Conservation (phyloP, 75 land plant genomes). For the Adiantum capillusveneris region DNA sequence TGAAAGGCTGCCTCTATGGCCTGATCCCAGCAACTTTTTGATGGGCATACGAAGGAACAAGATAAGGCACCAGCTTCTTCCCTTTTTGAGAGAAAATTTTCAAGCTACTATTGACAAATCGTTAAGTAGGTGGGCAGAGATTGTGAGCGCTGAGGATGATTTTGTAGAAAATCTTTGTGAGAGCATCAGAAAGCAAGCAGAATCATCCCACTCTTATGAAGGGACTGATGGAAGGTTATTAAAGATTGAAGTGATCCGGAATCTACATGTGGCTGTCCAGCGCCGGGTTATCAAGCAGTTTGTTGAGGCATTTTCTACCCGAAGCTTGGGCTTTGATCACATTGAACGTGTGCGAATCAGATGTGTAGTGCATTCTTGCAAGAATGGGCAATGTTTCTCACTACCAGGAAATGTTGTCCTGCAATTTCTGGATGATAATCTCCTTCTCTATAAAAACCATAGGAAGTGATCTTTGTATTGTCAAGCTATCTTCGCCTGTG, state of each 20-base stretch:
- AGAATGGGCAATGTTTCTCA: not conserved
- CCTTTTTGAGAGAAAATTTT: conserved; percentile 22
- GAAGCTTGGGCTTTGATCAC: conserved; percentile 21
- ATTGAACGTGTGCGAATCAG: conserved; percentile 19
- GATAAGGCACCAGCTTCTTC: conserved; percentile 20
- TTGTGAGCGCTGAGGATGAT: conserved; percentile 20
- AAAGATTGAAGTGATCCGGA: conserved; percentile 10
- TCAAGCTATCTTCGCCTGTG: too few relatives aligned
- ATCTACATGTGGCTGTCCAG: conserved; percentile 25
- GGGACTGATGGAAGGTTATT: conserved; percentile 4
- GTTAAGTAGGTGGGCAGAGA: conserved; percentile 22
- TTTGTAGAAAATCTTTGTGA: conserved; percentile 18
- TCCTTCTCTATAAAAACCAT: not conserved
- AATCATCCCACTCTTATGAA: not conserved
- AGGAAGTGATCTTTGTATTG: too few relatives aligned
- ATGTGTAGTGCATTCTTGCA: not conserved
- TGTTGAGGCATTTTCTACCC: conserved; percentile 15
- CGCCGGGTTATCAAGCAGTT: conserved; percentile 30
- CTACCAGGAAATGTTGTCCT: conserved; percentile 2
- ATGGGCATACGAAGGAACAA: conserved; percentile 17
- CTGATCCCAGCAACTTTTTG: conserved; percentile 19
- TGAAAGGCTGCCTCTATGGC: conserved; percentile 21
- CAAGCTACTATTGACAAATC: conserved; percentile 16
- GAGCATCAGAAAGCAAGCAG: conserved; percentile 17
- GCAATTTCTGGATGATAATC: not conserved